These are phyloP conservation scores for Lolium perenne DNA, from an alignment of 176 grass and related monocot species.

Conservation along the genomic window DNA sequence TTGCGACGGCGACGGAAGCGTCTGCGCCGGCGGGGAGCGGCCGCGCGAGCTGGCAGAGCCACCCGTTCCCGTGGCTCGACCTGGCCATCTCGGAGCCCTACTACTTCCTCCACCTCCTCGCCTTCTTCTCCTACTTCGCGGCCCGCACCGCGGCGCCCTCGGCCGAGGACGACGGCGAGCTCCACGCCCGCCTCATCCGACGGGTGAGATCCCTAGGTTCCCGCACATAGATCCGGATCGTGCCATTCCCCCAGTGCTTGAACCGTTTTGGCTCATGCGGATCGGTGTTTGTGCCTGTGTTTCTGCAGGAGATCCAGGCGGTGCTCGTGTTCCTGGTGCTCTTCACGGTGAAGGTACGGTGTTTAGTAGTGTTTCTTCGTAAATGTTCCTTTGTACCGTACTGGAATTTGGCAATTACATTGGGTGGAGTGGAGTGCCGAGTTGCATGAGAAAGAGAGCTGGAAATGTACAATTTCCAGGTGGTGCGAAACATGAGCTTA, in stretches of 20 bases:
- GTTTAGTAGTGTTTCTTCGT: neutral
- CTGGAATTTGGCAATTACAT: neutral
- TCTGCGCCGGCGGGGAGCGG: constrained; percentile 49
- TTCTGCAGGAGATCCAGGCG: constrained; percentile 86
- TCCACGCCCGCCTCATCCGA: constrained; percentile 68
- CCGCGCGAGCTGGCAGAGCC: constrained; percentile 38
- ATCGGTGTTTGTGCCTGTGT: constrained; percentile 21
- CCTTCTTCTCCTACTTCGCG: constrained; percentile 93
- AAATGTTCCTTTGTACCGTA: neutral
- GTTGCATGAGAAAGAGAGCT: neutral
- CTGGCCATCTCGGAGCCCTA: constrained; percentile 73
- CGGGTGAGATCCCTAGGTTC: constrained; percentile 38
- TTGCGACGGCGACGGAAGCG: constrained; percentile 60
- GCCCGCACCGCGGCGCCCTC: constrained; percentile 60
- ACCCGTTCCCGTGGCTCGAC: constrained; percentile 83
- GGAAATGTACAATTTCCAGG: neutral
- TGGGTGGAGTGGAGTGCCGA: neutral
- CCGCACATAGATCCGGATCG: neutral
- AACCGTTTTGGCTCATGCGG: constrained; percentile 26
- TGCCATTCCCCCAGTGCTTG: neutral
- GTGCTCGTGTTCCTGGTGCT: constrained; percentile 75
- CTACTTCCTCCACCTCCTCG: constrained; percentile 87
- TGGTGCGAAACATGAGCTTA: neutral
- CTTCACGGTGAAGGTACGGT: constrained; percentile 75
- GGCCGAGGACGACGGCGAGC: constrained; percentile 47